phyloP scores from a whole-genome alignment of 2,329 filamentous ascomycete species.

The Basipetospora chlamydospora region DNA sequence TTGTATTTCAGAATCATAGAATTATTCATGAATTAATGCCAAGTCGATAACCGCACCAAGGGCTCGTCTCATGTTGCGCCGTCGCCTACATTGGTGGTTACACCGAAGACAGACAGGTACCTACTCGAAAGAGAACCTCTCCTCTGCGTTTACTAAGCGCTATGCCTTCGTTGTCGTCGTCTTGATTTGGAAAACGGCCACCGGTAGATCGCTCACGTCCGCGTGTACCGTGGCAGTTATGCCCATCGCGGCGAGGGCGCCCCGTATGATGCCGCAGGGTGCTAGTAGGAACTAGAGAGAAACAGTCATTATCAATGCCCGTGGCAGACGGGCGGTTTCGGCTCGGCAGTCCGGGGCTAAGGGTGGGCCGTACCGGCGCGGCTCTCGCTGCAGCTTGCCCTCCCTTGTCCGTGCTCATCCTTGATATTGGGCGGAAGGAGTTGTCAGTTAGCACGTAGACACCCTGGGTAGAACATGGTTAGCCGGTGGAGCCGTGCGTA shows the following conservation, averaged over 20 bases:
- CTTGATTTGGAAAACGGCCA: slow-evolving; percentile 92
- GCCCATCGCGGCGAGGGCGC: slow-evolving; percentile 81
- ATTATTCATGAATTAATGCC: too few species aligned
- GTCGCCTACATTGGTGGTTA: too few species aligned
- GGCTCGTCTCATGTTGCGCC: too few species aligned
- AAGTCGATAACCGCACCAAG: too few species aligned
- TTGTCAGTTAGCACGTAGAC: slow-evolving; percentile 95
- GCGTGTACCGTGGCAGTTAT: slow-evolving; percentile 85
- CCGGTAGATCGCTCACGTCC: slow-evolving; percentile 73
- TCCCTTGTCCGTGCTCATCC: slow-evolving; percentile 74
- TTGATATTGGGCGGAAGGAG: slow-evolving; percentile 70
- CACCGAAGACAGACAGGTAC: too few species aligned
- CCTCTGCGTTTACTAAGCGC: not conserved
- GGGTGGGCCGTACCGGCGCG: slow-evolving; percentile 50
- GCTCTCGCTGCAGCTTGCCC: slow-evolving; percentile 60
- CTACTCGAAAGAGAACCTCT: too few species aligned
- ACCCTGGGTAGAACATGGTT: slow-evolving; percentile 49
- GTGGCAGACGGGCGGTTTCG: too few species aligned
- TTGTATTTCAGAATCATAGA: too few species aligned
- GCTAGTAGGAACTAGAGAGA: slow-evolving; percentile 82
- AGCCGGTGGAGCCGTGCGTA: too few species aligned
- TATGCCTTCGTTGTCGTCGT: slow-evolving; percentile 55
- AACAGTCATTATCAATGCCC: too few species aligned
- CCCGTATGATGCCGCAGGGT: slow-evolving; percentile 81
- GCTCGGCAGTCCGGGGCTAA: too few species aligned